Evolutionary conservation across 23 red algal genomes (phyloP).

Genomic region (Chondrus crispus): DNA sequence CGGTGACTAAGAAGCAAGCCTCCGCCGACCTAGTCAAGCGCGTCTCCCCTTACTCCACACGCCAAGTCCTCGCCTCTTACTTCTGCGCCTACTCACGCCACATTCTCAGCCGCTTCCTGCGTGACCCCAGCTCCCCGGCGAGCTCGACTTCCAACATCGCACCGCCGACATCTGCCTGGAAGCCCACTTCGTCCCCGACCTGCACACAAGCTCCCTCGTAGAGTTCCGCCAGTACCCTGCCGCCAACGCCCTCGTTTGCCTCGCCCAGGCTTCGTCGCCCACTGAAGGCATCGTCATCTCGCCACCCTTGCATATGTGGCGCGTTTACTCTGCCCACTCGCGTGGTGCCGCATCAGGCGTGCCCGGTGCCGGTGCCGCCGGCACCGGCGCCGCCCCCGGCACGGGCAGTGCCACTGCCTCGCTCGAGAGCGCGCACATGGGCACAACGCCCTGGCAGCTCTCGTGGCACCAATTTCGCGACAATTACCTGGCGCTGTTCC

Average conservation of each 20-base stretch:
- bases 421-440: not conserved
- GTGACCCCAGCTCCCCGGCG: slow-evolving; percentile 12
- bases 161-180: slow-evolving; percentile 23
- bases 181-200: slow-evolving; percentile 40
- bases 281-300: slow-evolving; percentile 8
- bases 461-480: slow-evolving; percentile 59
- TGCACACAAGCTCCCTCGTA: slow-evolving; percentile 35
- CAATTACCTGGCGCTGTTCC: slow-evolving; percentile 51
- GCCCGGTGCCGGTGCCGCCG: not conserved
- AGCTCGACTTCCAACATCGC: slow-evolving; percentile 28
- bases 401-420: not conserved
- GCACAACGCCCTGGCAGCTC: not conserved
- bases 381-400: not conserved
- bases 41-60: slow-evolving; percentile 20
- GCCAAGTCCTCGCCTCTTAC: slow-evolving; percentile 30
- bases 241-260: slow-evolving; percentile 19
- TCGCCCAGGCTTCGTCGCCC: slow-evolving; percentile 12
- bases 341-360: too few relatives aligned
- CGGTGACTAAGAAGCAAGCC: slow-evolving; percentile 19
- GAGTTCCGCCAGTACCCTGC: slow-evolving; percentile 41
- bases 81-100: slow-evolving; percentile 22
- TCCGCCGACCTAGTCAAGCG: not conserved
- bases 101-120: slow-evolving; percentile 12
- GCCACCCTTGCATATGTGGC: slow-evolving; percentile 20
- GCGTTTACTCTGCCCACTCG: too few relatives aligned